These are phyloP conservation scores for Quercus glauca DNA, from an alignment of 306 rosid species.

Conservation along the genomic window DNA sequence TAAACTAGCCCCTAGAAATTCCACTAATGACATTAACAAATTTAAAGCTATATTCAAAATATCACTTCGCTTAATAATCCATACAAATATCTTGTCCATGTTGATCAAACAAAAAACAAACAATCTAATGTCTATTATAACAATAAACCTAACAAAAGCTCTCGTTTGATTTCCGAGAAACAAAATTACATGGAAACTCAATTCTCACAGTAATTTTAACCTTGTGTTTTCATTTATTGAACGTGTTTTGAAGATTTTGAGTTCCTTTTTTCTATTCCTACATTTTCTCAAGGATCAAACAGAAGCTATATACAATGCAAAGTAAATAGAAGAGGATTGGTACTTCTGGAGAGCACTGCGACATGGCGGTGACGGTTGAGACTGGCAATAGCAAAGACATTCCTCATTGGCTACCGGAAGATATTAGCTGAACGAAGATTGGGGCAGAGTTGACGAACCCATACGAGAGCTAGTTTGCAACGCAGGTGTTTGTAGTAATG, in stretches of 20 bases:
- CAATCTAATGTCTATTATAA: neutral
- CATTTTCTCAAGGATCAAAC: constrained; percentile 1
- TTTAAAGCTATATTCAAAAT: too few species aligned
- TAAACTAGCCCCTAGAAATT: too few species aligned
- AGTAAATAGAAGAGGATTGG: neutral
- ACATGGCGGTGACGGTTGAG: constrained; percentile 51
- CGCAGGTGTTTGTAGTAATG: constrained; percentile 38
- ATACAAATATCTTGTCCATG: neutral
- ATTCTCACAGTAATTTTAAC: neutral
- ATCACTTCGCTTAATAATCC: too few species aligned
- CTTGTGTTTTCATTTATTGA: neutral
- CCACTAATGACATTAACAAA: too few species aligned
- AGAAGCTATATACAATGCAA: neutral
- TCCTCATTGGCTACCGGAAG: constrained; percentile 58
- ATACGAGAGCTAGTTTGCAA: constrained; percentile 22
- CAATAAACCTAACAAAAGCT: neutral
- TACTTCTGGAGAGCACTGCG: constrained; percentile 43
- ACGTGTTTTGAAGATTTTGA: neutral
- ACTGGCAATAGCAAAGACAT: constrained; percentile 54
- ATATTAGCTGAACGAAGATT: neutral
- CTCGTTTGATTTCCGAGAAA: neutral
- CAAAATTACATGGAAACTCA: neutral
- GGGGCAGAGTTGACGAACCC: constrained; percentile 17
- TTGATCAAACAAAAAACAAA: neutral
- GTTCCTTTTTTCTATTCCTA: neutral